A percentile compares a stretch with the other conserved stretches of the same genome.
phyloP scores from a whole-genome alignment of 768 basidiomycete species.

The Amanita molliuscula region DNA sequence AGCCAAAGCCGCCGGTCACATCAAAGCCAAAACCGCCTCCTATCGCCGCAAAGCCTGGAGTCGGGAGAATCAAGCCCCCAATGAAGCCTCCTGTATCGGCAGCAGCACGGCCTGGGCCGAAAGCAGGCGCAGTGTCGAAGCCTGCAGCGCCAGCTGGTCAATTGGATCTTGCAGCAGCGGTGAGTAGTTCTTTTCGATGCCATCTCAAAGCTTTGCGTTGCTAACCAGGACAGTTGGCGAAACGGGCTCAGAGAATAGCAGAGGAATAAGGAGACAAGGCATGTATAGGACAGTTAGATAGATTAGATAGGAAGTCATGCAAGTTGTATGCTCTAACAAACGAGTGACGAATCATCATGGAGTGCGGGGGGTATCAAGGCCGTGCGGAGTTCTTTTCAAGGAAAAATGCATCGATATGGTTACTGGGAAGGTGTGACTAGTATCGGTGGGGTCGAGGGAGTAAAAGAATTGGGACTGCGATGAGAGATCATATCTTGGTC shows the following conservation, averaged over 20 bases:
- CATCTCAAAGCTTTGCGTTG: neutral
- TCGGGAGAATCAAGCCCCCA: slow-evolving; percentile 27
- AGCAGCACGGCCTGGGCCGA: slow-evolving; percentile 40
- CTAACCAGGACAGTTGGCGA: slow-evolving; percentile 47
- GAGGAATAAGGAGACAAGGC: slow-evolving; percentile 26
- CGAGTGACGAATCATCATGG: slow-evolving; percentile 9
- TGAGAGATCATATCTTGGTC: neutral
- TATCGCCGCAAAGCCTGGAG: slow-evolving; percentile 41
- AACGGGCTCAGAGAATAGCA: slow-evolving; percentile 58
- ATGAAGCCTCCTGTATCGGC: slow-evolving; percentile 56
- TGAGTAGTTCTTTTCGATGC: slow-evolving; percentile 27
- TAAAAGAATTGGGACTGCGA: neutral
- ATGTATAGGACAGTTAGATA: slow-evolving; percentile 3
- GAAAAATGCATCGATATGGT: neutral
- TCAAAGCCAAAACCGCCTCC: slow-evolving; percentile 64
- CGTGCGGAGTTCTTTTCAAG: neutral
- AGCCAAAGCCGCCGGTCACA: slow-evolving; percentile 57
- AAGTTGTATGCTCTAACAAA: slow-evolving; percentile 4
- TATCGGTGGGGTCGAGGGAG: slow-evolving; percentile 2
- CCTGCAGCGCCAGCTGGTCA: slow-evolving; percentile 42
- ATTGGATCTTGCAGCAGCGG: slow-evolving; percentile 75
- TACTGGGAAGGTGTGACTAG: slow-evolving; percentile 3
- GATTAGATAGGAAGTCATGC: slow-evolving; percentile 5
- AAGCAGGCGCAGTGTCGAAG: slow-evolving; percentile 28
- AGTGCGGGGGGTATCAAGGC: slow-evolving; percentile 6